Base-by-base conservation (phyloP, 2,329 filamentous ascomycete species). In the Simplicillium sp. region DNA sequence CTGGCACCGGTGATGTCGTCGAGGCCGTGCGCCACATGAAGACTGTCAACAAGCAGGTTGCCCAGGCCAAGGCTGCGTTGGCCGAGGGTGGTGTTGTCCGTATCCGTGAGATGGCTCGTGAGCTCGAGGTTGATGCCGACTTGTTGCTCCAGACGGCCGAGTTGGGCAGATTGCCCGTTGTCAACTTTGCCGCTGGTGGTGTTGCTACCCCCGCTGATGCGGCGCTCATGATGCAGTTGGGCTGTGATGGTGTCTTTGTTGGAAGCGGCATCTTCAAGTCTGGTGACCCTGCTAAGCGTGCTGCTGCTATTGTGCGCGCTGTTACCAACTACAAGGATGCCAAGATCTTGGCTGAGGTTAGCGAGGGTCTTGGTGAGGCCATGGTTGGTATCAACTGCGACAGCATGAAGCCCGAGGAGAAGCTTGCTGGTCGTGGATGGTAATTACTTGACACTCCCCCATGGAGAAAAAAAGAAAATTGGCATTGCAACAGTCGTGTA, bases 151-250 rank as follows among this genome's bases (percentile, higher is more conserved):
- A 95, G 71, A 90, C 87, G 1, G 90, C 88, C 2, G 80, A 88
- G 70, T 73, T 94, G 48, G 88, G 88, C 34, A 75, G 92, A 38
- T 71, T 98, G 41, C 92, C 92, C 3, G 90, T 97, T 1, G 92
- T 98, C 49, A 97, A 97, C 73, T 97, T 98, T 54, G 92, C 92
- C 1, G 92, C 92, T 3, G 92, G 92, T n/a, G 92, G 92, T 43
- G 85, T 98, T n/a, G 92, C 92, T n/a, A 98, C 92, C 1, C 92
- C 92, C 0, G 92, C 92, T 0, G 92, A 98, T 64, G 92, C 92
- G 1, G 92, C 92, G 2, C 71, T 98, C 45, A 68, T 98, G 90
- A 98, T 98, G 92, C 90, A 97, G 73, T 71, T 98, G 48, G 92
- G 92, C 45, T 97, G 92, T 58, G 92, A 98, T 57, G 92, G 92